Evolutionary conservation across 805 yeast genomes (phyloP), one percentile per base, ranked within the genome.

Genomic region (Saccharomycopsis selenospora): DNA sequence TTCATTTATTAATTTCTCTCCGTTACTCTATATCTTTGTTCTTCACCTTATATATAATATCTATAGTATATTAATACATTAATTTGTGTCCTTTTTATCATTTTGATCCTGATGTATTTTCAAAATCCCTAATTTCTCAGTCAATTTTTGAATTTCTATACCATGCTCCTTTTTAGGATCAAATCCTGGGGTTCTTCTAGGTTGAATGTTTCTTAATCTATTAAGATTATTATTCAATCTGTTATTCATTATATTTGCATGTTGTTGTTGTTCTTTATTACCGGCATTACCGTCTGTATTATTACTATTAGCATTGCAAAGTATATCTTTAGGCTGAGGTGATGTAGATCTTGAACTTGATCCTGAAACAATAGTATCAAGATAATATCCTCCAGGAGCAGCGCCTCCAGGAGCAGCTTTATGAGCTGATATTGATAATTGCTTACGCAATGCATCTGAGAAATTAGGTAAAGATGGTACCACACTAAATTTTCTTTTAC

Each of bases 401-500:
- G n/a, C n/a, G n/a, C n/a, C n/a, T n/a, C n/a, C n/a, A n/a, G n/a
- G n/a, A n/a, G n/a, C n/a, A n/a, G n/a, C n/a, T n/a, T n/a, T n/a
- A n/a, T n/a, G n/a, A n/a, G n/a, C n/a, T n/a, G n/a, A n/a, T 27
- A 27, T 17, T 4, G 8, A 6, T 6, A 33, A 20, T 14, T 43
- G 46, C 17, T 20, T 28, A 4, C 40, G 3, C 24, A 43, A 29
- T n/a, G 6, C 25, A 4, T 25, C 40, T 10, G 26, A 7, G 38
- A 25, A 38, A 11, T 24, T 38, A 6, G 55, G 55, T 23, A 49
- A 28, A 10, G 53, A 43, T 3, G 55, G 55, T 11, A 50, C 52
- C 13, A 52, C 53, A 40, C 54, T 50, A 28, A 47, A 50, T 43
- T 52, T 52, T 17, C 55, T 42, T 27, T 50, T 33, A 18, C 40